Evolutionary conservation across 441 rosid species (phyloP).

Genomic region (Biscutella laevigata): DNA sequence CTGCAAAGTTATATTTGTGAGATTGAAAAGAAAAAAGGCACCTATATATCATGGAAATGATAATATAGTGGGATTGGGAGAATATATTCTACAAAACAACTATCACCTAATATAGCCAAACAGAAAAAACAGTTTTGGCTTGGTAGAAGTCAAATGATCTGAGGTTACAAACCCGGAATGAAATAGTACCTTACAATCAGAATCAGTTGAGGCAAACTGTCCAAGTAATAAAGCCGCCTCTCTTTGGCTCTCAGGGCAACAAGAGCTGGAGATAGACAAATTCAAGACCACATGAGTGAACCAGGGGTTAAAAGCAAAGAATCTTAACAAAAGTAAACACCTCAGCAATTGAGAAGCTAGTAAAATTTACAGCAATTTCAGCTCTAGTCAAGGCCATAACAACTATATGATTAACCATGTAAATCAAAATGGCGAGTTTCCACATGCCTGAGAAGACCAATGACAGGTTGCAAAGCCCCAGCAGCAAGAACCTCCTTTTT

Average conservation of each 20-base stretch:
- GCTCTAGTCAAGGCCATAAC: not conserved
- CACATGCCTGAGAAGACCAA: constrained; percentile 73
- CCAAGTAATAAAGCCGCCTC: constrained; percentile 97
- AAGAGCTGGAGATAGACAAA: constrained; percentile 48
- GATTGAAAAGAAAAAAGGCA: constrained; percentile 1
- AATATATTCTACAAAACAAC: not conserved
- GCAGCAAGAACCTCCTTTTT: constrained; percentile 92
- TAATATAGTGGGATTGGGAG: not conserved
- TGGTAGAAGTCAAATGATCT: not conserved
- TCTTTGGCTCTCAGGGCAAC: constrained; percentile 96
- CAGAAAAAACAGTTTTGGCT: not conserved
- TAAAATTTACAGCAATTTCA: not conserved
- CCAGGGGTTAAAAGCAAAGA: not conserved
- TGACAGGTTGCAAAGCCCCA: constrained; percentile 95
- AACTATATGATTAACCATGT: not conserved
- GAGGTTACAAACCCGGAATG: constrained; percentile 2
- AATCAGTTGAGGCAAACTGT: constrained; percentile 96
- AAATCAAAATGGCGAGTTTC: not conserved
- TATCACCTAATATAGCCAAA: constrained; percentile 8
- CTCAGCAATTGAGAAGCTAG: not conserved
- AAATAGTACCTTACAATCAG: constrained; percentile 83
- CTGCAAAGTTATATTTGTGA: constrained; percentile 34
- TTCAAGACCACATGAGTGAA: constrained; percentile 3
- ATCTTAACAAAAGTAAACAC: not conserved
- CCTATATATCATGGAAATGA: not conserved